Base-by-base conservation (phyloP, 2,329 filamentous ascomycete species). In the Dothideomycetes sp. region DNA sequence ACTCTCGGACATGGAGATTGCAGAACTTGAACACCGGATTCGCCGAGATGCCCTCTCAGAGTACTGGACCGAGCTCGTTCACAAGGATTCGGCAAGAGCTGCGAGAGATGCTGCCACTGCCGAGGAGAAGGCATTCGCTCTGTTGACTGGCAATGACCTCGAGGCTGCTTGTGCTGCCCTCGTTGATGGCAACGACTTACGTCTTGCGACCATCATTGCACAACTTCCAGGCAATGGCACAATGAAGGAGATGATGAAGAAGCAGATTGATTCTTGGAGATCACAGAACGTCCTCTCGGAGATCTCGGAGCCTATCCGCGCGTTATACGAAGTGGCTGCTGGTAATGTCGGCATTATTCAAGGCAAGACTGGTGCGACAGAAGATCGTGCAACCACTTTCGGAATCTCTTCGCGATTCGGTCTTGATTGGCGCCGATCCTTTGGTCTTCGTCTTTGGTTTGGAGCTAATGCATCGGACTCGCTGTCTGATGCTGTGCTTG, bases 361-460 rank as follows among this genome's bases (percentile, higher is more conserved):
- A 49, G 91, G 89, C 9, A 80, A 82, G 54, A 71, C 69, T 3
- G 79, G 75, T 5, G 75, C 84, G 1, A 64, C 81, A 7, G 91
- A 96, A 59, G 85, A 96, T 60, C 79, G 83, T 33, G 73, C 81
- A 30, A 73, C 79, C 11, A 81, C 81, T 0, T 94, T 98, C 55
- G 72, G 79, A 39, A 84, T 98, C 47, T 84, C 86, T 1, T 74
- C 83, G 51, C 79, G 80, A 34, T 98, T 95, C 56, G 77, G 77
- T 4, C 69, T 98, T 27, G 84, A 93, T 57, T 98, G 91, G 91
- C 80, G 85, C 58, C 88, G 94, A 55, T 81, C 88, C 1, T 94
- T 98, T 59, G 89, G 85, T 9, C 70, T 98, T 36, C 79, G 88
- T 32, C 69, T 98, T 2, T 96, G 87, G 84, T 98, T 94, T 58